Percentiles rank a stretch among this genome's conserved stretches.
These are phyloP conservation scores for Yamadazyma diddensiae DNA, from an alignment of 1,139 yeast genomes.

Conservation along the genomic window DNA sequence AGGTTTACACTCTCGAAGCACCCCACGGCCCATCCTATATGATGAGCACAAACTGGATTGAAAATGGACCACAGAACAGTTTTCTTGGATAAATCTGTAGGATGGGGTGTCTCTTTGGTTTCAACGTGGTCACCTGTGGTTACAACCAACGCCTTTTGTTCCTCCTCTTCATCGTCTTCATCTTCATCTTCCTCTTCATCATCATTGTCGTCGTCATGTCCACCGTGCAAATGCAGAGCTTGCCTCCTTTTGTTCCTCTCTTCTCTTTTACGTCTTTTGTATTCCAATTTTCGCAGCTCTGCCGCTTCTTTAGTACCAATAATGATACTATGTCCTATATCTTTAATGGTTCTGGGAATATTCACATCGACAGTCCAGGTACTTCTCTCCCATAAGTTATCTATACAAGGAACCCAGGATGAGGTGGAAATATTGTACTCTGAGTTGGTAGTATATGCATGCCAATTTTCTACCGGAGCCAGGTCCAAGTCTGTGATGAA, in stretches of 20 bases:
- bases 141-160: constrained; percentile 58
- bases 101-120: constrained; percentile 47
- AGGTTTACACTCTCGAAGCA: constrained; percentile 66
- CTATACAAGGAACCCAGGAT: constrained; percentile 96
- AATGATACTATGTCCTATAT: constrained; percentile 53
- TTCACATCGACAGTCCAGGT: constrained; percentile 90
- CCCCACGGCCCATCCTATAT: constrained; percentile 95
- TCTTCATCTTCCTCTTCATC: constrained; percentile 26
- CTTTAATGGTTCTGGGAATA: constrained; percentile 76
- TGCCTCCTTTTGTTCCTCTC: constrained; percentile 5
- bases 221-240: background rate
- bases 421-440: constrained; percentile 81
- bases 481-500: constrained; percentile 55
- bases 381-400: constrained; percentile 81
- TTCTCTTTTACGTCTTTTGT: constrained; percentile 17
- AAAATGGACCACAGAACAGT: constrained; percentile 75
- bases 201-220: constrained; percentile 17
- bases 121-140: constrained; percentile 71
- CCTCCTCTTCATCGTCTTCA: constrained; percentile 49
- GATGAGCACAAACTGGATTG: constrained; percentile 90
- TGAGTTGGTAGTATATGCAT: constrained; percentile 79
- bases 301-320: constrained; percentile 33
- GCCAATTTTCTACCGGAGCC: constrained; percentile 55
- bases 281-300: constrained; percentile 14
- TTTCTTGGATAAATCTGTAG: constrained; percentile 66